phyloP scores from a whole-genome alignment of 805 yeast species.

The Groenewaldozyma salmanticensis region DNA sequence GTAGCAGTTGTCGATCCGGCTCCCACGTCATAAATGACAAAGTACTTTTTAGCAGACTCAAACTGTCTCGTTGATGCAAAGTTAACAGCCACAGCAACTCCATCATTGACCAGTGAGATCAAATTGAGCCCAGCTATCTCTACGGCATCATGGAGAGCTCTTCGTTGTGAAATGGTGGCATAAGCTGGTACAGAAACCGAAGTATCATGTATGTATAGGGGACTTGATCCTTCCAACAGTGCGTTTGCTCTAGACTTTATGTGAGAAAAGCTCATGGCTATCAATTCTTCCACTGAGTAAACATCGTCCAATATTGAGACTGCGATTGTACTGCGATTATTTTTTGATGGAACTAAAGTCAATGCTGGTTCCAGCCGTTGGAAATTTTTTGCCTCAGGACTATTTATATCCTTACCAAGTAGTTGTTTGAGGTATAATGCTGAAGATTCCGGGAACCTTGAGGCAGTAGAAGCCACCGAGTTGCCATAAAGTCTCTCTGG shows the following conservation, averaged over 20 bases:
- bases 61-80: conserved; percentile 54
- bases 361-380: conserved; percentile 48
- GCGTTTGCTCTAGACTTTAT: conserved; percentile 54
- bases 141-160: conserved; percentile 63
- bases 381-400: conserved; percentile 36
- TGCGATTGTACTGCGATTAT: conserved; percentile 46
- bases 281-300: conserved; percentile 62
- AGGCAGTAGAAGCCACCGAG: conserved; percentile 55
- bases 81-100: conserved; percentile 81
- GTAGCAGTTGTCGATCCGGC: conserved; percentile 88
- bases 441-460: conserved; percentile 66
- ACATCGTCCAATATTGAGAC: conserved; percentile 40
- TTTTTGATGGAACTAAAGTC: conserved; percentile 31
- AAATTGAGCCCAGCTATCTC: conserved; percentile 57
- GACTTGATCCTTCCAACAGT: conserved; percentile 34
- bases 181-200: conserved; percentile 73
- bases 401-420: conserved; percentile 41
- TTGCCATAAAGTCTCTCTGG: conserved; percentile 69
- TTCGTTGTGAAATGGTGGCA: conserved; percentile 54
- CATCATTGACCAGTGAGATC: conserved; percentile 74
- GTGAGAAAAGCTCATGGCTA: conserved; percentile 74
- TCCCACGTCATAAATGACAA: conserved; percentile 81
- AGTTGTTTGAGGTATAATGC: conserved; percentile 59
- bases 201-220: conserved; percentile 41
- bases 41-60: conserved; percentile 41